Percentiles rank a stretch among this genome's conserved stretches.
Evolutionary conservation across 306 rosid species (phyloP).

Genomic region (Prunus dulcis): DNA sequence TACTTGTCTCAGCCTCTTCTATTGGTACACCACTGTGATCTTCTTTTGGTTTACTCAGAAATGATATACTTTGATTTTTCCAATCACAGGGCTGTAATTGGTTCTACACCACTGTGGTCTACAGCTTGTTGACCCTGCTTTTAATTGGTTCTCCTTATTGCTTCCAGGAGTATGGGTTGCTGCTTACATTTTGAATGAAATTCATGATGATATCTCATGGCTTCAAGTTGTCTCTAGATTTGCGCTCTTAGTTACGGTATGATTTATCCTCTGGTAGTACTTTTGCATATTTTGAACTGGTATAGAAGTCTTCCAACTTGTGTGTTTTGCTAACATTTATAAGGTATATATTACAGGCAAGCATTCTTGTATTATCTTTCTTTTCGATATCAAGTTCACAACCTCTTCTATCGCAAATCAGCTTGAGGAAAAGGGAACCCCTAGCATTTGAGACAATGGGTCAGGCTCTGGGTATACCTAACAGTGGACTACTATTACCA

Average conservation of each 20-base stretch:
- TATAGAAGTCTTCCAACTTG: neutral
- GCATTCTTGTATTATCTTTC: slow-evolving; percentile 76
- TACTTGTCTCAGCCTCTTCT: slow-evolving; percentile 63
- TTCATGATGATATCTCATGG: slow-evolving; percentile 75
- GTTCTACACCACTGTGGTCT: too few relatives aligned
- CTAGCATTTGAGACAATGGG: slow-evolving; percentile 82
- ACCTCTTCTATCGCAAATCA: slow-evolving; percentile 92
- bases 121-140: slow-evolving; percentile 1
- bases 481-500: slow-evolving; percentile 65
- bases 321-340: slow-evolving; percentile 29
- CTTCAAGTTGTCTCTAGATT: slow-evolving; percentile 86
- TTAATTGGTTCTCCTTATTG: slow-evolving; percentile 25
- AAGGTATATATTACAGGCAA: slow-evolving; percentile 56
- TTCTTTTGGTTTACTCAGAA: slow-evolving; percentile 7
- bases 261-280: slow-evolving; percentile 16
- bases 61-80: neutral
- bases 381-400: slow-evolving; percentile 93
- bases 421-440: slow-evolving; percentile 76
- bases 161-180: slow-evolving; percentile 77
- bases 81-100: neutral
- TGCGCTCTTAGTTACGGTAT: slow-evolving; percentile 72
- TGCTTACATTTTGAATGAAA: slow-evolving; percentile 77
- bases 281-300: slow-evolving; percentile 14
- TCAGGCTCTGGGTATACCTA: slow-evolving; percentile 92
- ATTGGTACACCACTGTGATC: slow-evolving; percentile 51